Percentiles rank a stretch among this genome's conserved stretches.
Conservation (phyloP, 164 flowering plant genomes). For the Brasenia schreberi region DNA sequence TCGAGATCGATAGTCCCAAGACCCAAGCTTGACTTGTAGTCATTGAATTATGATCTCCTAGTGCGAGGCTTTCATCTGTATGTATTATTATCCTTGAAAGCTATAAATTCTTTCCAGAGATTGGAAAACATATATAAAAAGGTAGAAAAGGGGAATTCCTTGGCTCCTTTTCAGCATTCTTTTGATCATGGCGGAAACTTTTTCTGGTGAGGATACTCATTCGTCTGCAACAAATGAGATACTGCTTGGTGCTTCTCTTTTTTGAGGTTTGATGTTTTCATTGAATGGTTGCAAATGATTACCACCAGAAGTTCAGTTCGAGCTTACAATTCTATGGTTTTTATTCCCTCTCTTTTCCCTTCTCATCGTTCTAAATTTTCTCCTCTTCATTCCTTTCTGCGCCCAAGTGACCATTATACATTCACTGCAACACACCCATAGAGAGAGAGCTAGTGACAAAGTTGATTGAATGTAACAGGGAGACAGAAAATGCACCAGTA, state of each 20-base stretch:
- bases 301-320: background rate
- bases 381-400: background rate
- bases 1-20: background rate
- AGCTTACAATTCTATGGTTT: background rate
- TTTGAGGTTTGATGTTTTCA: background rate
- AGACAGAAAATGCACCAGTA: too few relatives aligned
- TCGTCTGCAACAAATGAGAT: background rate
- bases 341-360: background rate
- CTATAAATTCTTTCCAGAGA: background rate
- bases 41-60: background rate
- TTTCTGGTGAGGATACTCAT: background rate
- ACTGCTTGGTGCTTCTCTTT: background rate
- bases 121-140: too few relatives aligned
- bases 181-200: background rate
- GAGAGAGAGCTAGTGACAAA: background rate
- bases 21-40: background rate
- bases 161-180: background rate
- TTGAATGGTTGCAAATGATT: background rate
- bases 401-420: background rate
- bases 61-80: background rate
- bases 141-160: background rate
- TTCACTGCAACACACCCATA: background rate
- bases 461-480: too few relatives aligned
- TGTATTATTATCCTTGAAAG: background rate
- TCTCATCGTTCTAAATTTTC: background rate